Evolutionary conservation across 805 yeast species (phyloP), one percentile per base, ranked within the genome.

Genomic region (Ogataea thermomethanolica): DNA sequence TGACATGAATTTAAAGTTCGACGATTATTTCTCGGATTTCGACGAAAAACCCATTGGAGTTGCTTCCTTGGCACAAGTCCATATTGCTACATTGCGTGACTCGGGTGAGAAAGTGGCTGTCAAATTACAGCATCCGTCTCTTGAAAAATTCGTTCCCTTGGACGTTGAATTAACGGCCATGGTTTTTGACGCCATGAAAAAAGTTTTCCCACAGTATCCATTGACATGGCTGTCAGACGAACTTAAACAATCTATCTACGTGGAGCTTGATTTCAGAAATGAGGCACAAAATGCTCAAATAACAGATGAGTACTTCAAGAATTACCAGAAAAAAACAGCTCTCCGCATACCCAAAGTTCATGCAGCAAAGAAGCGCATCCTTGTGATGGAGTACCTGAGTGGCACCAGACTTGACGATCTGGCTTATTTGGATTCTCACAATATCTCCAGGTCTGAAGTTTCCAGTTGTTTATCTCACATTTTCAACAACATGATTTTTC

Each of bases 41-140:
- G 75, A 82, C 44, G 71, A 75, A 0, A 62, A 58, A 8, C 99
- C 99, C 0, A 80, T 93, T 29, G 99, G 99, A 1, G 95, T 87
- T 5, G 99, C 99, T 0, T 87, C 96, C 1, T 69, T 93, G 49
- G 99, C 99, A 0, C 99, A 93, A 57, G 99, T 93, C 5, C 98
- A 93, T 64, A 65, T 70, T 17, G 99, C 95, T 0, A 72, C 61
- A 2, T 58, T 90, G 39, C 72, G 66, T 41, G 64, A 58, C 3
- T 72, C 71, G 1, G 86, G 84, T 2, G 43, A 52, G 29, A 76
- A 71, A 53, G 98, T 91, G 3, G 99, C 99, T 1, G 95, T 93
- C 15, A 93, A 93, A 56, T 75, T 91, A 29, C 99, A 93, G 61
- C 98, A 90, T 60, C 99, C 99, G 0, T 74, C 87, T 2, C 67